Percentiles rank a stretch among this genome's conserved stretches.
phyloP scores from a whole-genome alignment of 2,329 filamentous ascomycete species.

The Aspergillus proliferans region DNA sequence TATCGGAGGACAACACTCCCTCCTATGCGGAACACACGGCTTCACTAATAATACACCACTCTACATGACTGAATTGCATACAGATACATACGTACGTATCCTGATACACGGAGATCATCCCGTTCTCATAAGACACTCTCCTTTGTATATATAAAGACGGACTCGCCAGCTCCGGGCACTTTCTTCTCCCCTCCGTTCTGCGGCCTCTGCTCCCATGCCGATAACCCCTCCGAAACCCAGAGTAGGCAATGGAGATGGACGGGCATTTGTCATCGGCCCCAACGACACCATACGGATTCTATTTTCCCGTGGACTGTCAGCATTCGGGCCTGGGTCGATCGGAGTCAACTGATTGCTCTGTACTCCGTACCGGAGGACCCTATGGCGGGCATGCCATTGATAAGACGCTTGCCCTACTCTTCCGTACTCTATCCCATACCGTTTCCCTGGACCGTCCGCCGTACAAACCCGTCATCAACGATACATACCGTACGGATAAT shows the following conservation, averaged over 20 bases:
- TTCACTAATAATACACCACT: not conserved
- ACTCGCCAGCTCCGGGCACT: no score
- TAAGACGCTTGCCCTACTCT: no score
- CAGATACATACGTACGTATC: not conserved
- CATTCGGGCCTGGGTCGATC: not conserved
- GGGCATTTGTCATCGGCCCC: constrained; percentile 28
- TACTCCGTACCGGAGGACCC: not conserved
- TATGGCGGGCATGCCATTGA: no score
- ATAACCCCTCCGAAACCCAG: not conserved
- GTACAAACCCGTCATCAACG: not conserved
- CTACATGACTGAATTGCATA: no score
- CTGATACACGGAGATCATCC: not conserved
- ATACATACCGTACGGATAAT: no score
- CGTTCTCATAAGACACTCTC: no score
- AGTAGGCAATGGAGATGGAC: constrained; percentile 27
- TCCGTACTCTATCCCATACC: no score
- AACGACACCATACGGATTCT: constrained; percentile 26
- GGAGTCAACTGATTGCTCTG: not conserved
- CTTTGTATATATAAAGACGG: not conserved
- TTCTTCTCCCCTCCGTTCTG: no score
- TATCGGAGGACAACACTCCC: not conserved
- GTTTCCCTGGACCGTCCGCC: not conserved
- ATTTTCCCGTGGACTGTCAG: constrained; percentile 23
- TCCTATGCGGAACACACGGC: not conserved
- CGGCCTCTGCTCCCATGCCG: not conserved